These are phyloP conservation scores for Yarrowia porcina DNA, from an alignment of 805 yeast genomes.

Conservation along the genomic window DNA sequence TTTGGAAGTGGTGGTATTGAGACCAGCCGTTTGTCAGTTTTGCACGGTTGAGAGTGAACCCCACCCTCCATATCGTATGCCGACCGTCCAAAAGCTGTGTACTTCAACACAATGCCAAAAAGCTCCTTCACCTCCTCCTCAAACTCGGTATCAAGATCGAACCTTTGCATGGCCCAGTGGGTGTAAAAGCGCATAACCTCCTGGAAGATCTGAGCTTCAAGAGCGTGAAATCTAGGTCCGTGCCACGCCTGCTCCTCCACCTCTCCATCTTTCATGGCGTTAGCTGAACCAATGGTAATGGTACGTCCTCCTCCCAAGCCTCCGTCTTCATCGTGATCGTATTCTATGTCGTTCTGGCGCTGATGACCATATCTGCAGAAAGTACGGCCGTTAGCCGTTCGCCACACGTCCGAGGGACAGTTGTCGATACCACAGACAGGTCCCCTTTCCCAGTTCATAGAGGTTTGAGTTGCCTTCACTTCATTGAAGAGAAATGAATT, in stretches of 20 bases:
- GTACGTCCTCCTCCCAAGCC: not conserved
- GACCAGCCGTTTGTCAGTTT: too few species aligned
- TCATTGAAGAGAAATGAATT: not conserved
- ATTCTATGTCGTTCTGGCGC: not conserved
- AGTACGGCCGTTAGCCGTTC: conserved; percentile 67
- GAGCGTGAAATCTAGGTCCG: not conserved
- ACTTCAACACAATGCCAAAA: not conserved
- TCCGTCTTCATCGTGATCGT: not conserved
- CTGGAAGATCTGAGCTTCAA: not conserved
- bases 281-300: not conserved
- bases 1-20: not conserved
- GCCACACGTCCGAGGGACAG: conserved; percentile 77
- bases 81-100: not conserved
- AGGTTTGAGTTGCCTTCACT: not conserved
- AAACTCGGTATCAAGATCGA: not conserved
- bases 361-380: conserved; percentile 89
- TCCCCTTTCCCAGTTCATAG: conserved; percentile 44
- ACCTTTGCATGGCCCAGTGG: not conserved
- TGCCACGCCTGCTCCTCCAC: not conserved
- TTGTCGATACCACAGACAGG: conserved; percentile 86
- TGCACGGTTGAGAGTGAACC: not conserved
- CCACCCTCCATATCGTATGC: not conserved
- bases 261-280: not conserved
- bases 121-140: not conserved
- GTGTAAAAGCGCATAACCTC: not conserved